Base-by-base conservation (phyloP, 257 asterid species). In the Scutellaria baicalensis region DNA sequence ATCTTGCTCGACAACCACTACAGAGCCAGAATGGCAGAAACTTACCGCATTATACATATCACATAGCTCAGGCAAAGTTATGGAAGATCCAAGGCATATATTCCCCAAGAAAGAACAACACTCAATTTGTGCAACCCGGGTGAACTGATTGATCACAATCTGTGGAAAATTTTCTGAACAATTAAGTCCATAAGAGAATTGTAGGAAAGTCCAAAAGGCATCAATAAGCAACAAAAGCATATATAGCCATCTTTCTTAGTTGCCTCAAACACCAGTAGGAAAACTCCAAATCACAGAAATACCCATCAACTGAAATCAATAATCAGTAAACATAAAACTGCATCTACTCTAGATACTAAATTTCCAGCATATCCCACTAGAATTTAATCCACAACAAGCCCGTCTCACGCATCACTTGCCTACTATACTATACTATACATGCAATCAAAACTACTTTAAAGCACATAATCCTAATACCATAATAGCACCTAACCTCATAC, bases 21-120 rank as follows among this genome's bases (percentile, higher is more conserved):
- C 58, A 49, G 43, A 44, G 36, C 39, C 20, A 52, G 61, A 55
- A 27, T 27, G 45, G 3, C 45, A 40, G 64, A 42, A 69, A 66
- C 86, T 80, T 85, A 88, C 99, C 80, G 79, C 95, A 82, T 91
- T 84, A 83, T 91, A 93, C 75, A 89, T 64, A 40, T 81, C 87
- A 49, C 93, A 96, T 6, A 93, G 88, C 84, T 91, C 97, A 33
- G 81, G 48, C 85, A 93, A 78, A 50, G 95, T 77, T 77, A 93
- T 8, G 13, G 96, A 81, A 48, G 89, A 81, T 42, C 99, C 99
- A 69, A 93, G 85, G 16, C 85, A 76, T 43, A 93, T 95, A 75
- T 93, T 93, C 42, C 99, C 97, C 66, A 84, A 68, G 88, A 89
- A 91, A 10, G 95, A 87, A 64, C 99, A 94, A 10, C 89, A 90